Evolutionary conservation across 768 basidiomycete genomes (phyloP).

Genomic region (Tulasnella sp.): DNA sequence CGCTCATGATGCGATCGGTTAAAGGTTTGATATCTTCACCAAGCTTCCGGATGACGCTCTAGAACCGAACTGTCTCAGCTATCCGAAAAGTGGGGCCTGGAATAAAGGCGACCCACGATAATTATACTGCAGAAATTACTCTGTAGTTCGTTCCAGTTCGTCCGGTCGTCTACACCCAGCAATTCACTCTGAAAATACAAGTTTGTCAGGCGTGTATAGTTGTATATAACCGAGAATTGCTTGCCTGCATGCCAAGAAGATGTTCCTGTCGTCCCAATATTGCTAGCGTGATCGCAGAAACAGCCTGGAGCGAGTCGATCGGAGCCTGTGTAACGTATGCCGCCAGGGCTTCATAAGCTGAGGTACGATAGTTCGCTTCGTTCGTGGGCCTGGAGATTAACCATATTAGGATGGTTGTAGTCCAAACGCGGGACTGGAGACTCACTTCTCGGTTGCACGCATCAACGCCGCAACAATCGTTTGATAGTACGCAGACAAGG

Average conservation of each 20-base stretch:
- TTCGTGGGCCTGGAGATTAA: conserved; percentile 64
- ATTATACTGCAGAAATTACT: conserved; percentile 88
- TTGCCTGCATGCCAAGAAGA: conserved; percentile 68
- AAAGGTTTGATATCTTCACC: conserved; percentile 73
- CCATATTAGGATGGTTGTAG: too few species aligned
- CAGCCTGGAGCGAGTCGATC: conserved; percentile 64
- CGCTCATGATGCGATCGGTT: conserved; percentile 91
- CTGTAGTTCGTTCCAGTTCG: conserved; percentile 98
- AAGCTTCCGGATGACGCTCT: conserved; percentile 82
- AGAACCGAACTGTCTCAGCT: conserved; percentile 13
- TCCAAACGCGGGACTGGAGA: conserved; percentile 7
- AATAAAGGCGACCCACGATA: conserved; percentile 44
- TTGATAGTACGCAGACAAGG: conserved; percentile 83
- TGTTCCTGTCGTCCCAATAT: conserved; percentile 88
- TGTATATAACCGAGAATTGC: conserved; percentile 18
- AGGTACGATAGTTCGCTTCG: conserved; percentile 86
- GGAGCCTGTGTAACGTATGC: conserved; percentile 76
- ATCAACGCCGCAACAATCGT: conserved; percentile 77
- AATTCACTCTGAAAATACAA: conserved; percentile 64
- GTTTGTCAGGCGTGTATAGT: not conserved
- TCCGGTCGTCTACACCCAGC: conserved; percentile 87
- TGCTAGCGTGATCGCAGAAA: conserved; percentile 70
- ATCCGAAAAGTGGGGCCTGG: not conserved
- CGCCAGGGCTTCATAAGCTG: conserved; percentile 92
- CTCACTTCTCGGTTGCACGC: conserved; percentile 76